phyloP scores from a whole-genome alignment of 2,329 filamentous ascomycete species.

The Gremmenia infestans region DNA sequence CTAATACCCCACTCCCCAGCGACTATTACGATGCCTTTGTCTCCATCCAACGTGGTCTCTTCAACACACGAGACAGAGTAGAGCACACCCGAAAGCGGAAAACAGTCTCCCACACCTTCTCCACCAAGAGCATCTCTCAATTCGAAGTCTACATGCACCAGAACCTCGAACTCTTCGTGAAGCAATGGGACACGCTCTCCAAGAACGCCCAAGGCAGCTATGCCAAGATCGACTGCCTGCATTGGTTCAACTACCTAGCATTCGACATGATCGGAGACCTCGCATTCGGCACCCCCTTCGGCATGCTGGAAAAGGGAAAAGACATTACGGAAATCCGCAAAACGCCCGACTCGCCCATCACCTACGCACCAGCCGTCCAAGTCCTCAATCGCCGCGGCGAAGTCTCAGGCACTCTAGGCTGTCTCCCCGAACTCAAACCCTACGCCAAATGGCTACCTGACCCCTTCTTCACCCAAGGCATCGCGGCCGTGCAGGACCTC shows the following conservation, averaged over 20 bases:
- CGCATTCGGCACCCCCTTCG: conserved; percentile 73
- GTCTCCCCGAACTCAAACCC: conserved; percentile 67
- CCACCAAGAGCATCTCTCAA: conserved; percentile 71
- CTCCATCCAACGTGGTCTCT: conserved; percentile 77
- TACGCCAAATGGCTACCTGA: conserved; percentile 78
- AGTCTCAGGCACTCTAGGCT: conserved; percentile 75
- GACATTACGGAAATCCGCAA: conserved; percentile 71
- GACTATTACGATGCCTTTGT: conserved; percentile 92
- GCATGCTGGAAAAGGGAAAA: conserved; percentile 72
- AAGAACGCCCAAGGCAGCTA: conserved; percentile 38
- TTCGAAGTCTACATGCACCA: conserved; percentile 86
- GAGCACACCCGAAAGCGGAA: conserved; percentile 89
- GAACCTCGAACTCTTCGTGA: conserved; percentile 70
- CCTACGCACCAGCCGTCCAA: conserved; percentile 75
- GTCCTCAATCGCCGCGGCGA: conserved; percentile 86
- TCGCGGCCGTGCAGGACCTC: conserved; percentile 71
- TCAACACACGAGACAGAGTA: conserved; percentile 78
- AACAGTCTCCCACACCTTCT: conserved; percentile 82
- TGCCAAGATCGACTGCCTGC: conserved; percentile 65
- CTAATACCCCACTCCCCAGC: conserved; percentile 37
- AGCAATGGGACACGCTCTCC: conserved; percentile 65
- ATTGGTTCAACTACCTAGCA: conserved; percentile 71
- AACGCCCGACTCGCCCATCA: conserved; percentile 54
- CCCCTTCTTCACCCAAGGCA: conserved; percentile 71
- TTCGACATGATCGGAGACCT: conserved; percentile 51